Evolutionary conservation across 1,139 yeast genomes (phyloP), one percentile per base, ranked within the genome.

Genomic region (Hemisphaericaspora subhashii): DNA sequence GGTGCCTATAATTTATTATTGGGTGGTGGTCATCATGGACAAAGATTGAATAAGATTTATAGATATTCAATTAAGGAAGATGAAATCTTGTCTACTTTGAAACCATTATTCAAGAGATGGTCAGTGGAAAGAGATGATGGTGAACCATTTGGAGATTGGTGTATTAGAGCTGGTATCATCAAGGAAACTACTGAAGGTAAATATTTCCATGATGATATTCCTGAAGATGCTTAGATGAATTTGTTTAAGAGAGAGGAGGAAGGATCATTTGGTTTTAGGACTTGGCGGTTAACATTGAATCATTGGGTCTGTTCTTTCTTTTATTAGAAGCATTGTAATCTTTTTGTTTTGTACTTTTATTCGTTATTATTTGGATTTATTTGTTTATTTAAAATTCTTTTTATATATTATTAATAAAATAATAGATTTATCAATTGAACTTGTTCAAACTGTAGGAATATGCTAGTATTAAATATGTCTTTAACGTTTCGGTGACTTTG

Each of bases 21-120:
- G 53, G 98, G 98, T 53, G 98, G 98, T 59, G 96, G 97, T 31
- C 92, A 85, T 64, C 86, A 85, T 55, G 98, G 98, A 47, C 86
- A 88, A 65, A 81, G 98, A 60, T 70, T 92, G 54, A 92, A 92
- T 72, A 92, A 92, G 72, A 77, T 92, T 42, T 92, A 81, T 73
- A 77, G 89, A 57, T 83, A 89, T 51, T 88, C 96, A 21, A 81
- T 90, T 50, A 87, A 85, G 64, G 98, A 90, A 65, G 92, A 86
- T 37, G 96, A 90, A 61, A 86, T 90, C 42, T 66, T 92, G 53
- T 79, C 66, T 31, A 83, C 76, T 37, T 74, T 92, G 63, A 83
- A 79, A 60, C 95, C 96, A 32, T 66, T 92, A 66, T 88, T 92
- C 72, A 87, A 88, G 74, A 80, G 87, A 66, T 92, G 97, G 96